Percentiles rank a stretch among this genome's conserved stretches.
Evolutionary conservation across 2,329 filamentous ascomycete species (phyloP).

Genomic region (Fusarium luffae): DNA sequence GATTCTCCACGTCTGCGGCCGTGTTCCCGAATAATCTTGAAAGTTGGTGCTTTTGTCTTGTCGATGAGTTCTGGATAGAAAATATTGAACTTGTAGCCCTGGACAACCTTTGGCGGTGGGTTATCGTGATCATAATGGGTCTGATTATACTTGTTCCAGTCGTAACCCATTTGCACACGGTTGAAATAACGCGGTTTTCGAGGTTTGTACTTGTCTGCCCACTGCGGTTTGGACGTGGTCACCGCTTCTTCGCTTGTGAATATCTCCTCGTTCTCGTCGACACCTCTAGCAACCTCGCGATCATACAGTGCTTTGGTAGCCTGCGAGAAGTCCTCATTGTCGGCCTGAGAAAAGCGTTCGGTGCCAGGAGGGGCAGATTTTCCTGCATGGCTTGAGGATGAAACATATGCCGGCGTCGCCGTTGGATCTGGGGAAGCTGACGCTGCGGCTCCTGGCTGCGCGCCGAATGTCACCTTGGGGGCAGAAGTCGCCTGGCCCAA

Average conservation of each 20-base stretch:
- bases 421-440: constrained; percentile 17
- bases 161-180: constrained; percentile 97
- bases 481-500: constrained; percentile 26
- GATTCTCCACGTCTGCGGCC: constrained; percentile 91
- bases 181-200: constrained; percentile 98
- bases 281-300: constrained; percentile 88
- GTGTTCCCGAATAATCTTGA: constrained; percentile 93
- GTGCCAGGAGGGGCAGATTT: constrained; percentile 63
- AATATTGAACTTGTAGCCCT: constrained; percentile 99
- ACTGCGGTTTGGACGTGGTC: constrained; percentile 70
- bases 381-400: constrained; percentile 44
- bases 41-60: constrained; percentile 93
- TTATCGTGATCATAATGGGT: constrained; percentile 99
- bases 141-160: constrained; percentile 99
- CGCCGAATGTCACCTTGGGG: constrained; percentile 5
- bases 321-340: constrained; percentile 84
- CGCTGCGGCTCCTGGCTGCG: constrained; percentile 4
- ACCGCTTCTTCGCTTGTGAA: constrained; percentile 89
- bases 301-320: constrained; percentile 91
- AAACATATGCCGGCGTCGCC: constrained; percentile 20
- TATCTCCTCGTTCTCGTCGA: constrained; percentile 94
- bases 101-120: constrained; percentile 95
- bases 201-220: constrained; percentile 86
- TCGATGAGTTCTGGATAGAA: constrained; percentile 98
- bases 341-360: constrained; percentile 74